A percentile compares a stretch with the other conserved stretches of the same genome.
phyloP scores from a whole-genome alignment of 306 rosid genomes.

The Adenanthera pavonina region DNA sequence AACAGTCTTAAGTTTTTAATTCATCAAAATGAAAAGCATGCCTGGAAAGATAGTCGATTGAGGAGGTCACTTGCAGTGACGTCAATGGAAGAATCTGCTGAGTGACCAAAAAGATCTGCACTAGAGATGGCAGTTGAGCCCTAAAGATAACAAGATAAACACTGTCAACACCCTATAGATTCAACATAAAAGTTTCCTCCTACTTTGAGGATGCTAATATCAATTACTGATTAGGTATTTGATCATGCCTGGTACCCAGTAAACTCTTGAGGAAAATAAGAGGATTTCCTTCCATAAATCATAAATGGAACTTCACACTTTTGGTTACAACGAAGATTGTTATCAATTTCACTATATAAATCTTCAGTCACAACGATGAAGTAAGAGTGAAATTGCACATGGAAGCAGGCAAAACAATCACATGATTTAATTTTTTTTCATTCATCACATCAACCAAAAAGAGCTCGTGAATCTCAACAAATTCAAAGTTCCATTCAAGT shows the following conservation, averaged over 20 bases:
- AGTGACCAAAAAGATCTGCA: conserved; percentile 80
- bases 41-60: conserved; percentile 81
- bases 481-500: not conserved
- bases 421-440: not conserved
- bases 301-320: conserved; percentile 9
- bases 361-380: not conserved
- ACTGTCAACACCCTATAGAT: conserved; percentile 6
- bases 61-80: conserved; percentile 67
- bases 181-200: conserved; percentile 5
- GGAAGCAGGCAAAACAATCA: not conserved
- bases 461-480: not conserved
- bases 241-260: not conserved
- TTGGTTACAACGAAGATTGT: not conserved
- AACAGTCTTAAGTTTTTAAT: not conserved
- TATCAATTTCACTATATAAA: not conserved
- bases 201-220: not conserved
- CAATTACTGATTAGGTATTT: not conserved
- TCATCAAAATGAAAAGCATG: conserved; percentile 26
- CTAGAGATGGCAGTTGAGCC: conserved; percentile 85
- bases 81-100: conserved; percentile 61
- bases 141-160: conserved; percentile 49
- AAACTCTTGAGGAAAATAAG: not conserved
- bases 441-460: not conserved
- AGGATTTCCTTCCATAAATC: not conserved
- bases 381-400: not conserved